Base-by-base conservation (phyloP, 2,329 filamentous ascomycete species). In the Parastagonospora nodorum region DNA sequence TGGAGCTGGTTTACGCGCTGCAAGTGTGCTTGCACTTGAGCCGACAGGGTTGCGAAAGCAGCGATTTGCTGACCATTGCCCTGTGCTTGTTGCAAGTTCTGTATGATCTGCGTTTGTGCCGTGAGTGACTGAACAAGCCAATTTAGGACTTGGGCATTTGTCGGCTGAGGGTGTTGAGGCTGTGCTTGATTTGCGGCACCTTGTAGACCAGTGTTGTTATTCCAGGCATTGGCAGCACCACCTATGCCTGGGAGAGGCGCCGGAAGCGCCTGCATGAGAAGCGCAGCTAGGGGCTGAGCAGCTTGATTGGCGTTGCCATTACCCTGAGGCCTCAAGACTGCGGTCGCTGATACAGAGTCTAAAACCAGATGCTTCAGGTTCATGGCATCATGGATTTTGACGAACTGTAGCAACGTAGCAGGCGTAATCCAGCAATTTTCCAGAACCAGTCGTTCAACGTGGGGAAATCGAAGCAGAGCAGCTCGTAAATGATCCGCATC, bases 381-480 rank as follows among this genome's bases (percentile, higher is more conserved):
- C 7, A 71, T 66, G 5, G 73, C 64, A 15, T 78, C 75, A 68
- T 86, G 81, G 4, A 70, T 66, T 2, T 74, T 72, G 50, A 86
- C 72, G 44, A 86, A 77, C 9, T 78, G 74, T 29, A 80, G 63
- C 29, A 89, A 75, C 1, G 84, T 76, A 35, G 80, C 75, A 0
- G 87, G 86, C 2, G 81, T 81, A 10, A 84, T 75, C 86, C 87
- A 90, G 71, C 87, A 89, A 60, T 90, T 90, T 58, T 83, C 83
- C 8, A 90, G 74, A 0, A 81, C 85, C 2, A 90, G 69, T 42
- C 84, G 75, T 52, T 83, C 76, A 19, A 89, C 68, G 59, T 82
- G 69, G 2, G 82, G 82, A 38, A 90, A 78, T 1, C 69, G 67
- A n/a, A 86, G 65, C 5, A 85, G 50, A 27, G 73, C 37, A 24